Evolutionary conservation across 495 filamentous ascomycete species (phyloP).

Genomic region (Hypoxylon lenormandii): DNA sequence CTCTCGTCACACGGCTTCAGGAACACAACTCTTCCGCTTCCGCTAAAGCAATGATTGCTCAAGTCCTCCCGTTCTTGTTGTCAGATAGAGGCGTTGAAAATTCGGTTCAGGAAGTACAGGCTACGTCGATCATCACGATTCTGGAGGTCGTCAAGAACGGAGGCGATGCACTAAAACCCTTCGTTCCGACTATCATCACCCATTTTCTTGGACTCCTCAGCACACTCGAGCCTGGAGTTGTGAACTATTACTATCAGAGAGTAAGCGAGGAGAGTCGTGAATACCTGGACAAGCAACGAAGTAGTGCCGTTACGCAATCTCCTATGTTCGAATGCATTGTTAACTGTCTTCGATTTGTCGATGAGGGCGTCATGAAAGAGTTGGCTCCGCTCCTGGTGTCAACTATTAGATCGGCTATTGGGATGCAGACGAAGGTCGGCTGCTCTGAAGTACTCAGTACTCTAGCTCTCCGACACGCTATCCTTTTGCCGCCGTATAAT

Average conservation of each 20-base stretch:
- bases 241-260: slow-evolving; percentile 93
- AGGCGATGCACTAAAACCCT: slow-evolving; percentile 76
- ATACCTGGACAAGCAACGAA: slow-evolving; percentile 84
- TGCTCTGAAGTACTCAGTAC: slow-evolving; percentile 86
- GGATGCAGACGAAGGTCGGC: slow-evolving; percentile 91
- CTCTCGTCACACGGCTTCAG: slow-evolving; percentile 86
- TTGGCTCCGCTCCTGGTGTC: slow-evolving; percentile 77
- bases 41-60: slow-evolving; percentile 79
- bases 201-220: slow-evolving; percentile 83
- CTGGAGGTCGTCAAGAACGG: slow-evolving; percentile 90
- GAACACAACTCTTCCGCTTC: slow-evolving; percentile 76
- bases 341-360: slow-evolving; percentile 84
- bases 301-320: slow-evolving; percentile 81
- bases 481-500: slow-evolving; percentile 79
- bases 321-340: slow-evolving; percentile 95
- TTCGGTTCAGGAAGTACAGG: slow-evolving; percentile 83
- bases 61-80: slow-evolving; percentile 88
- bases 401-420: slow-evolving; percentile 84
- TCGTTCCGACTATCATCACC: slow-evolving; percentile 82
- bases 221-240: slow-evolving; percentile 82
- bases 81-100: slow-evolving; percentile 91
- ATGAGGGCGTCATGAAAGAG: slow-evolving; percentile 77
- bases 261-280: slow-evolving; percentile 87
- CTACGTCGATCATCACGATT: slow-evolving; percentile 77
- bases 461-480: slow-evolving; percentile 80